Conservation (phyloP, 208 protist species). For the Trypanosoma caninum region DNA sequence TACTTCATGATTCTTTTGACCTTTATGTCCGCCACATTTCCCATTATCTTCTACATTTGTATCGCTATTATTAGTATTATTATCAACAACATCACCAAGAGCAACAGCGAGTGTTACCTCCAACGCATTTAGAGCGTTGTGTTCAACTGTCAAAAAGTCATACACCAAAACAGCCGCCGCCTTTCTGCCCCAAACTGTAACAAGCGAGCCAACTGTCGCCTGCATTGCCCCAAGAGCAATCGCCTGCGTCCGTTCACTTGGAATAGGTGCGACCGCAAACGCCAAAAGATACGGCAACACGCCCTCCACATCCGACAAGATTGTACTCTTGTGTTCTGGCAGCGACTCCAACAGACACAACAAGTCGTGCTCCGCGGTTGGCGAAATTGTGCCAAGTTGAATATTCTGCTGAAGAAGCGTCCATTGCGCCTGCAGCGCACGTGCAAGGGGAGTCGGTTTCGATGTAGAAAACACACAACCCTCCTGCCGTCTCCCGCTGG, state of each 20-base stretch:
- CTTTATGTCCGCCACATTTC: neutral
- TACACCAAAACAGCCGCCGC: constrained; percentile 29
- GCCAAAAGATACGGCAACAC: constrained; percentile 60
- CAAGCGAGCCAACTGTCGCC: constrained; percentile 30
- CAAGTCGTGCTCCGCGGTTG: constrained; percentile 29
- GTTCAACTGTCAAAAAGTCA: constrained; percentile 41
- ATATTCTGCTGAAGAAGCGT: constrained; percentile 36
- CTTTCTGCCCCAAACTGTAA: constrained; percentile 23
- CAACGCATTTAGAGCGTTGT: constrained; percentile 47
- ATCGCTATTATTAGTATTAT: too few relatives aligned
- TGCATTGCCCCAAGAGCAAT: constrained; percentile 53
- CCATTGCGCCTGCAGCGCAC: constrained; percentile 52
- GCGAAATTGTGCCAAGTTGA: constrained; percentile 7
- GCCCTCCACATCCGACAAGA: constrained; percentile 40
- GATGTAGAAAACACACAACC: neutral
- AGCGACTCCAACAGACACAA: constrained; percentile 33
- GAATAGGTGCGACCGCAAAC: constrained; percentile 53
- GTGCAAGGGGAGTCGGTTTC: constrained; percentile 29
- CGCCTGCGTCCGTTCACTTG: constrained; percentile 51
- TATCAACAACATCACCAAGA: constrained; percentile 1
- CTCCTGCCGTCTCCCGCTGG: neutral
- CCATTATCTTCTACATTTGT: neutral
- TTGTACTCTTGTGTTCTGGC: constrained; percentile 21
- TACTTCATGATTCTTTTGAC: neutral
- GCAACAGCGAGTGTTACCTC: constrained; percentile 21